Base-by-base conservation (phyloP, 306 rosid genomes). In the Rosa persica region DNA sequence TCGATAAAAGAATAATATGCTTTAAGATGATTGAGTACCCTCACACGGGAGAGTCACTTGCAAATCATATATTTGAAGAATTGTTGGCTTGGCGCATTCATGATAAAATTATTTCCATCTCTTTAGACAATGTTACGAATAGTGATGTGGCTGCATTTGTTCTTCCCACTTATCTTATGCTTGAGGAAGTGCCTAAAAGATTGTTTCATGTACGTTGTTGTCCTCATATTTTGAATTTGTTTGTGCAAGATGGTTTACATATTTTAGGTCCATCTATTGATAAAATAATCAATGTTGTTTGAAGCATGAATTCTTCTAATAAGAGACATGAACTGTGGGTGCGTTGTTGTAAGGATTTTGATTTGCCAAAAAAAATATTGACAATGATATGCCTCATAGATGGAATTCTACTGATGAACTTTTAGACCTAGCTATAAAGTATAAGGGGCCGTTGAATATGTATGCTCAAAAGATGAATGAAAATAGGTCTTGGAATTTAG, bases 1-100 rank as follows among this genome's bases (percentile, higher is more conserved):
- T 70, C 13, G 22, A 51, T 44, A 44, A 70, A 44, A 47, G 19
- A 70, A 70, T 70, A 19, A 70, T 70, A 42, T 70, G 38, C 23
- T 54, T 54, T 54, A 54, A 54, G 10, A 54, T 54, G 60, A 54
- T 54, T 54, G 25, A 54, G 10, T 54, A 54, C 25, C 12, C 61
- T 0, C 61, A 54, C 27, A 54, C 58, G 7, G 9, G 58, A 52
- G 22, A 52, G 58, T 52, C 58, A 52, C 22, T 52, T 52, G n/a
- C 58, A 54, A 20, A n/a, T 54, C 25, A 54, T 20, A 54, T 54
- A 3, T 54, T 0, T 54, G 61, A 54, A 54, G 61, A 54, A 9
- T 54, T 54, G 25, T 54, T 54, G 6, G 6, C 58, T 52, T 52
- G 58, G 22, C 58, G 22, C 16, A 52, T 52, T 52, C 58, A 52